Evolutionary conservation across 2,329 filamentous ascomycete species (phyloP).

Genomic region (Penicillium sp.): DNA sequence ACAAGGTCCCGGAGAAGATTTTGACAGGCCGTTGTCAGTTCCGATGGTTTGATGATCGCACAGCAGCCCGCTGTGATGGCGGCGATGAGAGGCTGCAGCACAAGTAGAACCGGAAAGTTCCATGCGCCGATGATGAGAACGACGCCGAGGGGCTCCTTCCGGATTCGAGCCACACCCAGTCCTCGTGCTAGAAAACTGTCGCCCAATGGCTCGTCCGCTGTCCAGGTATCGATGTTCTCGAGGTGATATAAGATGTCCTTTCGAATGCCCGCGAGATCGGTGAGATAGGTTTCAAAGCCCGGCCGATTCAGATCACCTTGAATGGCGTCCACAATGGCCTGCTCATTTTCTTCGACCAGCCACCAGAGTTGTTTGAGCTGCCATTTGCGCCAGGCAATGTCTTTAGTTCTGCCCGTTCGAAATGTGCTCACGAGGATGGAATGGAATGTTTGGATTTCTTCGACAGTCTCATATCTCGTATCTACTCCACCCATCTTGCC

Average conservation of each 20-base stretch:
- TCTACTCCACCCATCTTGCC: not conserved
- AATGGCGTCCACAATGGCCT: slow-evolving; percentile 35
- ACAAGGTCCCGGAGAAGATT: not conserved
- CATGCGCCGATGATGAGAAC: not conserved
- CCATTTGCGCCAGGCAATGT: slow-evolving; percentile 43
- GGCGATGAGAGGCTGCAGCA: not conserved
- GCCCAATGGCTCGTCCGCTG: not conserved
- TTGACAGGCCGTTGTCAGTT: not conserved
- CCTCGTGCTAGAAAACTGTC: not conserved
- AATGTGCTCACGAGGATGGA: not conserved
- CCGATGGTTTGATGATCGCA: not conserved
- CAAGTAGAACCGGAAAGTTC: not conserved
- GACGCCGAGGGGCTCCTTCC: not conserved
- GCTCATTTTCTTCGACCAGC: slow-evolving; percentile 45
- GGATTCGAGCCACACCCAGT: not conserved
- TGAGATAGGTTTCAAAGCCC: slow-evolving; percentile 31
- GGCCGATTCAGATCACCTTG: slow-evolving; percentile 40
- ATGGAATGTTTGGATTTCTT: not conserved
- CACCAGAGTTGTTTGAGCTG: slow-evolving; percentile 48
- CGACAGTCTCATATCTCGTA: not conserved
- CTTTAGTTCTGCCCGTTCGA: slow-evolving; percentile 30
- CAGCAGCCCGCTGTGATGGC: not conserved
- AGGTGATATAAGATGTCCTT: not conserved
- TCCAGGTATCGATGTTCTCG: not conserved
- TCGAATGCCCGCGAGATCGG: not conserved